Base-by-base conservation (phyloP, 768 basidiomycete species). In the Dioszegia hungarica region DNA sequence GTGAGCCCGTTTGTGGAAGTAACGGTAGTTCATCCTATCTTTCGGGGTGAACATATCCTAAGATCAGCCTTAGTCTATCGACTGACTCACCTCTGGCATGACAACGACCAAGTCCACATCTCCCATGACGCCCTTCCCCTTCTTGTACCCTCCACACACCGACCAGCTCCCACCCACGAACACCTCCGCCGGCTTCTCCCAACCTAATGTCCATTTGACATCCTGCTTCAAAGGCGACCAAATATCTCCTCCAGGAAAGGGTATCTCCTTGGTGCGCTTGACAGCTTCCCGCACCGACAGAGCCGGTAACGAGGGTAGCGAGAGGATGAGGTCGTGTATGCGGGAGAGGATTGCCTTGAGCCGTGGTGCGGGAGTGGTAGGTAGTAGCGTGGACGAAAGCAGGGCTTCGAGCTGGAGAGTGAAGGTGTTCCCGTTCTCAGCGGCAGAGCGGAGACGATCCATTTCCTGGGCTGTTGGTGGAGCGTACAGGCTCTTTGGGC, bases 1-100 rank as follows among this genome's bases (percentile, higher is more conserved):
- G 72, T 87, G 91, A 0, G 90, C 86, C 36, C 89, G 81, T 72
- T 98, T 98, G 72, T 93, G 87, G 72, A 94, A 93, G 74, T 87
- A 91, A 11, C 95, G 84, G 8, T 85, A 83, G 70, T 92, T 86
- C 56, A 91, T 79, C 62, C 90, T 89, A 70, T 98, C 93, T 72
- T 98, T 99, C 68, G 93, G 90, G 78, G 94, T 90, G 68, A 98
- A 93, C n/a, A 95, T 79, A 24, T 61, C 37, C 78, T 79, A 60
- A n/a, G 44, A n/a, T 48, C 29, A 45, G 52, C 46, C 36, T 5
- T 40, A 17, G 4, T 48, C 44, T 12, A 27, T 8, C 8, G 40
- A 20, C 6, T 56, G 19, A 79, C 85, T 64, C 68, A 89, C 90
- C 36, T 83, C 74, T 10, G 91, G 90, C 89, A 95, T 94, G 73